Evolutionary conservation across 768 basidiomycete species (phyloP).

Genomic region (Kwoniella botswanensis): DNA sequence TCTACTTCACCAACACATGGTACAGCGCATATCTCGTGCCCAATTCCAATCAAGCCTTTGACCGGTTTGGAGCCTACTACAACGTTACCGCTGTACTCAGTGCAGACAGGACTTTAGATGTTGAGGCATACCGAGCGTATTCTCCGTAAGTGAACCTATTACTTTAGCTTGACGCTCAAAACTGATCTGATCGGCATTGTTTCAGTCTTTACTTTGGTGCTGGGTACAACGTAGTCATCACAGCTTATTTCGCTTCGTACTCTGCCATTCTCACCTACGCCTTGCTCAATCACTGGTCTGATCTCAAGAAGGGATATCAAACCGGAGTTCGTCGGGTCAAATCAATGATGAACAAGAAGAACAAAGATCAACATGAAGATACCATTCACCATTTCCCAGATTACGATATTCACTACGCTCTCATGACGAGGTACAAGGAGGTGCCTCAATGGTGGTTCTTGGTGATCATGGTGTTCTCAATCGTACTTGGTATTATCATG

Average conservation of each 20-base stretch:
- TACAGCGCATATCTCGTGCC: constrained; percentile 54
- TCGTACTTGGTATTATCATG: constrained; percentile 63
- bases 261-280: constrained; percentile 18
- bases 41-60: constrained; percentile 57
- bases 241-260: constrained; percentile 16
- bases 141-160: constrained; percentile 14
- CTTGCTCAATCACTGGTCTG: constrained; percentile 11
- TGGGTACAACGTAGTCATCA: constrained; percentile 13
- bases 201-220: constrained; percentile 20
- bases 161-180: not conserved
- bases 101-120: constrained; percentile 60
- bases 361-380: not conserved
- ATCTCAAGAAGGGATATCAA: constrained; percentile 12
- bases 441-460: constrained; percentile 69
- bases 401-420: constrained; percentile 58
- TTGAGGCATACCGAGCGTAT: constrained; percentile 61
- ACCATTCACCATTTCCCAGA: constrained; percentile 3
- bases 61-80: constrained; percentile 63
- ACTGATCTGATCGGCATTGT: not conserved
- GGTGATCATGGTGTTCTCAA: constrained; percentile 61
- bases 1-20: constrained; percentile 34
- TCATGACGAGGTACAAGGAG: constrained; percentile 57
- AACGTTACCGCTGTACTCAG: constrained; percentile 61
- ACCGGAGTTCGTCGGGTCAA: not conserved
- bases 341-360: not conserved